Evolutionary conservation across 257 asterid genomes (phyloP).

Genomic region (Solanum lignicaule): DNA sequence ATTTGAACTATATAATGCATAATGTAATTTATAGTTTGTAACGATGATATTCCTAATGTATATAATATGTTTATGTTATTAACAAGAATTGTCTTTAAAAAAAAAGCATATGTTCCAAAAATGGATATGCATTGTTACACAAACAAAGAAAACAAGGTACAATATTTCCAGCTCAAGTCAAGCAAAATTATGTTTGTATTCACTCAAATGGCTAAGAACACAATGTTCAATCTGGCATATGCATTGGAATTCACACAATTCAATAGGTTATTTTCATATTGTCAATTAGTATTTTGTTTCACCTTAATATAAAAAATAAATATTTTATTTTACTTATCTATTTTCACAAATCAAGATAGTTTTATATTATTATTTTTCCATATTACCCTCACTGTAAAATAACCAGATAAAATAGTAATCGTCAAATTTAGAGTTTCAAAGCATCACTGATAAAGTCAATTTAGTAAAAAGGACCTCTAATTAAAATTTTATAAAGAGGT

Average conservation of each 20-base stretch:
- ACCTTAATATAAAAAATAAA: no score
- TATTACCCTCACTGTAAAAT: neutral
- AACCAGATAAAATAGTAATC: no score
- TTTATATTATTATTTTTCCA: neutral
- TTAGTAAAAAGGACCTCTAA: neutral
- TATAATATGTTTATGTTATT: neutral
- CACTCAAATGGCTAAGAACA: neutral
- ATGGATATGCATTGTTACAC: neutral
- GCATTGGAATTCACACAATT: neutral
- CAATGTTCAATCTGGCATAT: neutral
- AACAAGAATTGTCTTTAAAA: neutral
- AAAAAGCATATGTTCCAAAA: neutral
- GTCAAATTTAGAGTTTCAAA: no score
- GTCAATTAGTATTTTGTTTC: neutral
- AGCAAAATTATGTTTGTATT: neutral
- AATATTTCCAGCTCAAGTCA: neutral
- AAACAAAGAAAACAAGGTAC: neutral
- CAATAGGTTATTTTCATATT: neutral
- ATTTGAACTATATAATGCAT: neutral
- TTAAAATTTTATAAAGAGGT: no score
- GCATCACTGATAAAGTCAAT: neutral
- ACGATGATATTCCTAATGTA: neutral
- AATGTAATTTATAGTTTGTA: neutral
- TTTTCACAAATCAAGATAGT: no score
- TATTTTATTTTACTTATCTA: no score